Base-by-base conservation (phyloP, 2,329 filamentous ascomycete species). In the Aspergillus novofumigatus region DNA sequence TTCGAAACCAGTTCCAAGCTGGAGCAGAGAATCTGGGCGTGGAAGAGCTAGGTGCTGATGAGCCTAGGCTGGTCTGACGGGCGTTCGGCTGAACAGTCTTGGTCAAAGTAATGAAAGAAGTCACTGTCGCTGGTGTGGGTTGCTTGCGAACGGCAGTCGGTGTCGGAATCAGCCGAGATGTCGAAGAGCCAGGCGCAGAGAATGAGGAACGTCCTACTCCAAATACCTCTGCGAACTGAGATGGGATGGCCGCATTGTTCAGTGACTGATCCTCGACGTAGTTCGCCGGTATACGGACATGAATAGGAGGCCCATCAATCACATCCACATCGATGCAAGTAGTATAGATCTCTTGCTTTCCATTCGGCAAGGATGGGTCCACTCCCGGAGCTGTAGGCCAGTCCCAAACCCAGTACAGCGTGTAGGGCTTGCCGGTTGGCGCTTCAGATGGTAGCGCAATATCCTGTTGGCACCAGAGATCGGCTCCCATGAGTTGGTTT, bases 341-440 rank as follows among this genome's bases (percentile, higher is more conserved):
- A 1, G 78, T 80, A 58, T 80, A 80, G 41, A 78, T 69, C 62
- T 80, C 77, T 49, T 69, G 61, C 62, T 79, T 78, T 44, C 77
- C 77, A 6, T 75, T 61, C n/a, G 74, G 72, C 23, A 75, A 62
- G 8, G 60, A 66, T 17, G 72, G 64, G 58, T 76, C 69, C 20
- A 60, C 69, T 41, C 67, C 65, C 10, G 75, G 67, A n/a, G 62
- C 78, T 14, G 84, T 87, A 2, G 88, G 87, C 91, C 92, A 99
- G 73, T 96, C 89, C 94, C 94, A 97, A 49, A 97, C 88, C 93
- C 93, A 97, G 80, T 96, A 96, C 52, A 96, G 76, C 3, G 91
- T 93, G 72, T 92, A 90, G 28, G 82, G 81, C 29, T 86, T 83
- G 48, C 86, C 85, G 9, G 79, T 72, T n/a, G 81, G 73, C 49